Percentiles rank a stretch among this genome's conserved stretches.
Conservation (phyloP, 306 rosid genomes). For the Sesbania bispinosa region DNA sequence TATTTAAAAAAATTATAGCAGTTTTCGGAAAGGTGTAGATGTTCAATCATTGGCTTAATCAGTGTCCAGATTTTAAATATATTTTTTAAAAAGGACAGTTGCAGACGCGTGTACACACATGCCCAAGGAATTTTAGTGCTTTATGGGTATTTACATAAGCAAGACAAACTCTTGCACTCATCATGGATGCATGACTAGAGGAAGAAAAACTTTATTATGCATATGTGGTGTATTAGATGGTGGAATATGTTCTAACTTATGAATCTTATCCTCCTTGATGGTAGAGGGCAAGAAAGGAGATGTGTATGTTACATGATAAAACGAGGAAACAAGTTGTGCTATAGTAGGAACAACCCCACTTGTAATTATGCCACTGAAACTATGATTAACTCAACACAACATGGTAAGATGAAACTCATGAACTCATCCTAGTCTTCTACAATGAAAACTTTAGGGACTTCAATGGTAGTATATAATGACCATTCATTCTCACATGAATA, state of each 20-base stretch:
- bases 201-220: not conserved
- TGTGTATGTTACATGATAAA: conserved; percentile 54
- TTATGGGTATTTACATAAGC: too few relatives aligned
- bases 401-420: not conserved
- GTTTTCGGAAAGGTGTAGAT: too few relatives aligned
- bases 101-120: too few relatives aligned
- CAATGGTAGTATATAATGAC: too few relatives aligned
- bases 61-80: too few relatives aligned
- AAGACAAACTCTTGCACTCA: too few relatives aligned
- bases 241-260: conserved; percentile 50
- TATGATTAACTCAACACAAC: not conserved
- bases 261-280: conserved; percentile 48
- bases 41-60: too few relatives aligned
- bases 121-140: too few relatives aligned
- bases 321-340: conserved; percentile 63
- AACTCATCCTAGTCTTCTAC: not conserved
- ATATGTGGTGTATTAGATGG: conserved; percentile 15
- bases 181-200: not conserved
- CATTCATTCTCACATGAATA: too few relatives aligned
- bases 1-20: too few relatives aligned
- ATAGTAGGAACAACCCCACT: conserved; percentile 71
- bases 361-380: conserved; percentile 27
- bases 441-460: not conserved
- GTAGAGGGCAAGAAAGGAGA: conserved; percentile 35
- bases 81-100: too few relatives aligned